These are phyloP conservation scores for Sambucus nigra DNA, from an alignment of 129 eudicot genomes.

Conservation along the genomic window DNA sequence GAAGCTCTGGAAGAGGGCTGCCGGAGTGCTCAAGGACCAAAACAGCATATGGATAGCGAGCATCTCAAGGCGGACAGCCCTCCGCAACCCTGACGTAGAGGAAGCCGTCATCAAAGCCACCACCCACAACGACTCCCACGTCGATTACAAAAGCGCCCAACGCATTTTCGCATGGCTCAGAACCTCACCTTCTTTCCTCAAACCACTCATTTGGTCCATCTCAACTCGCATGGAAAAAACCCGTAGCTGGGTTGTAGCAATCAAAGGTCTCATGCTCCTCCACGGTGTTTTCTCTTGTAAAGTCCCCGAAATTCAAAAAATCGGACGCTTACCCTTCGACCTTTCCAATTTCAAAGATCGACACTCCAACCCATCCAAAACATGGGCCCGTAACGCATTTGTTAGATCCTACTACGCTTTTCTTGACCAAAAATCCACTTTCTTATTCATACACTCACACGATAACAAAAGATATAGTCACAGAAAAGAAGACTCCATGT, in stretches of 20 bases:
- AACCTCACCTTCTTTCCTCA: conserved; percentile 32
- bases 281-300: conserved; percentile 48
- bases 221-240: conserved; percentile 39
- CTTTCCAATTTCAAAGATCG: conserved; percentile 43
- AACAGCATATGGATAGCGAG: conserved; percentile 46
- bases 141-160: conserved; percentile 34
- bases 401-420: conserved; percentile 50
- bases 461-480: conserved; percentile 13
- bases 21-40: conserved; percentile 54
- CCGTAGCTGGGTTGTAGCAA: conserved; percentile 47
- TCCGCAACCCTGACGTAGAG: conserved; percentile 49
- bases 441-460: conserved; percentile 26
- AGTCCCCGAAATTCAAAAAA: conserved; percentile 35
- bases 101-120: conserved; percentile 61
- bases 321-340: conserved; percentile 61
- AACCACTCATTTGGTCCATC: conserved; percentile 39
- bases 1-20: conserved; percentile 59
- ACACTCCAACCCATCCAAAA: conserved; percentile 8
- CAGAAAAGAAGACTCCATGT: conserved; percentile 4
- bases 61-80: conserved; percentile 27
- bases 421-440: conserved; percentile 47
- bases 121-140: conserved; percentile 35
- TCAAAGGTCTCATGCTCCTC: conserved; percentile 57
- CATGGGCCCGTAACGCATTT: conserved; percentile 24
- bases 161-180: conserved; percentile 51